A percentile compares a stretch with the other conserved stretches of the same genome.
These are phyloP conservation scores for Patellifolia procumbens DNA, from an alignment of 179 eudicot species.

Conservation along the genomic window DNA sequence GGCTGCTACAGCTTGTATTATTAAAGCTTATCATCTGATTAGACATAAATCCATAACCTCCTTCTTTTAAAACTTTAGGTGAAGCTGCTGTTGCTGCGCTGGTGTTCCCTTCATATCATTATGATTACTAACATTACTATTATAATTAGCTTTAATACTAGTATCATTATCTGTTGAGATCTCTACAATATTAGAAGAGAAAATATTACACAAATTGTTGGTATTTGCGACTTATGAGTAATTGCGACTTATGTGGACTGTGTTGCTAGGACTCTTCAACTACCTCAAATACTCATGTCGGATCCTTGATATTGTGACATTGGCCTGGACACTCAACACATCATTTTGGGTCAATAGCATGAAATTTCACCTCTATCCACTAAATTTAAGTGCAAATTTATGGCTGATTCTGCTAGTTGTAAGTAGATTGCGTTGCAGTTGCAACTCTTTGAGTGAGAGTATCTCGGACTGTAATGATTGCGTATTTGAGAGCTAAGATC, in stretches of 20 bases:
- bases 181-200: constrained; percentile 59
- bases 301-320: too few relatives aligned
- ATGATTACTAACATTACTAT: background rate
- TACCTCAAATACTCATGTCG: too few relatives aligned
- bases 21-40: constrained; percentile 18
- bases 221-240: too few relatives aligned
- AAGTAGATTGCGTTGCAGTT: too few relatives aligned
- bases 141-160: background rate
- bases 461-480: background rate
- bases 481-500: background rate
- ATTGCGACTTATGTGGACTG: too few relatives aligned
- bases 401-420: background rate
- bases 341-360: background rate
- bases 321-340: too few relatives aligned
- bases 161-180: constrained; percentile 38
- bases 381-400: background rate
- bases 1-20: constrained; percentile 12
- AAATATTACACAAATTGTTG: too few relatives aligned
- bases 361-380: too few relatives aligned
- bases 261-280: too few relatives aligned
- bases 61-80: constrained; percentile 20
- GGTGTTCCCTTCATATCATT: background rate
- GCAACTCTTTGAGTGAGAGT: background rate
- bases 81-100: background rate
- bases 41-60: constrained; percentile 30